Evolutionary conservation across 805 yeast species (phyloP), one percentile per base, ranked within the genome.

Genomic region (Ogataea chonburiensis): DNA sequence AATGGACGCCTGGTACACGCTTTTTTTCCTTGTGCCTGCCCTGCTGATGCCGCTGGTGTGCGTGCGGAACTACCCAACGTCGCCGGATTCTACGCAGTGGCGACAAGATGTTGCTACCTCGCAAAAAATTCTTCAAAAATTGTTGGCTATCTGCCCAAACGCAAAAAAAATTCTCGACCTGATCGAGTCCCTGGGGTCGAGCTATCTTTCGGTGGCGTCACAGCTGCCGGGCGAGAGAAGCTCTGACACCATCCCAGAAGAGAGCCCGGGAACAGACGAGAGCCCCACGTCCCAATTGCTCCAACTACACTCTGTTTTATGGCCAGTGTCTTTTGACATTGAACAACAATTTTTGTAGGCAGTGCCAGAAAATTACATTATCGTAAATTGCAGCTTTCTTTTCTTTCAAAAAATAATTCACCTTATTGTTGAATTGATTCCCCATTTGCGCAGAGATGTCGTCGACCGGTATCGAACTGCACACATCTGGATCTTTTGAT

Each of bases 1-100:
- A 19, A 42, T 45, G 46, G 49, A 45, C 13, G 49, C 49, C 6
- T 45, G 49, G 49, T 45, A 45, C 24, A 42, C 49, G 15, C 23
- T 45, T 6, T 45, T 31, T 16, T 45, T 45, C 27, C 33, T 45
- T n/a, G 38, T 42, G 18, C 49, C 49, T 3, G 49, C 49, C 1
- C 32, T 42, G 9, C 23, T 45, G 19, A 45, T 45, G 44, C 49
- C 49, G 5, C 35, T 45, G n/a, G 20, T 45, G 11, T 37, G 43
- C 25, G 33, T 42, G 21, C 28, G 46, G 15, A 42, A 39, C 18
- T 24, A 24, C 17, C 49, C 49, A 7, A 12, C 20, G 1, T 36
- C 49, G 1, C 21, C 7, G 1, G 13, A 28, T 12, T 35, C 40
- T 2, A 24, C 23, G 10, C 14, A 19, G 11, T 42, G 46, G 46